A percentile compares a stretch with the other conserved stretches of the same genome.
Conservation (phyloP, 257 asterid genomes). For the Fraxinus excelsior region DNA sequence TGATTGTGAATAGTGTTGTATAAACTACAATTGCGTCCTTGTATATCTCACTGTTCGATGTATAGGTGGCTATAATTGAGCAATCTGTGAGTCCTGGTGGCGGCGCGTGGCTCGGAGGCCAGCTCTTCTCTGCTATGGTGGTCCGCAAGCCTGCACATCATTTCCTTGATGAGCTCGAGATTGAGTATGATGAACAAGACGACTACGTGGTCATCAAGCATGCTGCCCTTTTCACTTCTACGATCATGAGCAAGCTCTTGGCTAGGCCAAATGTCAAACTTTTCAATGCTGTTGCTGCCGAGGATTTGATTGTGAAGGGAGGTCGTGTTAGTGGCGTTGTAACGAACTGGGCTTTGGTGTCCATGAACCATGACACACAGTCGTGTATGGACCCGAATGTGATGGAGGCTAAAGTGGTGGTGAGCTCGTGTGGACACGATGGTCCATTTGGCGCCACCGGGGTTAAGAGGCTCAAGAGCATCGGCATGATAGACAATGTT, state of each 20-base stretch:
- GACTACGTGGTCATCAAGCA: slow-evolving; percentile 61
- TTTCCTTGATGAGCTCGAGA: slow-evolving; percentile 53
- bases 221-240: slow-evolving; percentile 60
- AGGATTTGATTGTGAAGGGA: slow-evolving; percentile 55
- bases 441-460: slow-evolving; percentile 62
- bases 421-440: slow-evolving; percentile 56
- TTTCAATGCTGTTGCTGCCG: slow-evolving; percentile 58
- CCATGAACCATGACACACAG: slow-evolving; percentile 61
- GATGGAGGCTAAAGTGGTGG: slow-evolving; percentile 57
- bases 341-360: slow-evolving; percentile 58
- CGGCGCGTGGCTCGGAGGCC: slow-evolving; percentile 73
- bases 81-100: slow-evolving; percentile 75
- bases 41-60: background rate
- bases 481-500: slow-evolving; percentile 53
- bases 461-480: slow-evolving; percentile 54
- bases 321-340: slow-evolving; percentile 57
- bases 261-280: slow-evolving; percentile 59
- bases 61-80: slow-evolving; percentile 54
- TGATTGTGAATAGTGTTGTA: background rate
- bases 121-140: slow-evolving; percentile 64
- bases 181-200: slow-evolving; percentile 57
- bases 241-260: slow-evolving; percentile 62
- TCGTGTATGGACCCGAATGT: slow-evolving; percentile 60
- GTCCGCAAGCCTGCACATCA: slow-evolving; percentile 62
- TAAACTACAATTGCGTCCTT: background rate